phyloP scores from a whole-genome alignment of 352 stramenopile species.

The Globisporangium takayamanum region DNA sequence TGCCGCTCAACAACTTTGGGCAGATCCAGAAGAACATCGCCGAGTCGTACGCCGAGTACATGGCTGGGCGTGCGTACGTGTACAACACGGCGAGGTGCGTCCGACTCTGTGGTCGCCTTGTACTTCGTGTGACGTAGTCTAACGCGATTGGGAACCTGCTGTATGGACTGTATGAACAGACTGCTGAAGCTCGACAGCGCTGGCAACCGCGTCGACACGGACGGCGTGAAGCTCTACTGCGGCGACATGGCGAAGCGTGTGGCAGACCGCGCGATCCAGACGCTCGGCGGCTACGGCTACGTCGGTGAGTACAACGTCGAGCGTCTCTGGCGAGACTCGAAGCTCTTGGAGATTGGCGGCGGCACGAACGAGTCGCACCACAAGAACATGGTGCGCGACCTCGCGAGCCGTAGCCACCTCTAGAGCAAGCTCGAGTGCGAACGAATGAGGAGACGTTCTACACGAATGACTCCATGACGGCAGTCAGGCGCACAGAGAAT shows the following conservation, averaged over 20 bases:
- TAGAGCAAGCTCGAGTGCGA: conserved; percentile 17
- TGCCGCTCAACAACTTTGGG: conserved; percentile 85
- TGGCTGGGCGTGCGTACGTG: conserved; percentile 94
- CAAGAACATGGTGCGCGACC: conserved; percentile 96
- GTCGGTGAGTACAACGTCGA: conserved; percentile 99
- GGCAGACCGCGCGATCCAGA: conserved; percentile 96
- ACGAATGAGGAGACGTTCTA: no score
- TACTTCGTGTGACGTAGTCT: not conserved
- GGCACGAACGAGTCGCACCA: conserved; percentile 98
- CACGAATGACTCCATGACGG: no score
- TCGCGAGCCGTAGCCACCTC: conserved; percentile 32
- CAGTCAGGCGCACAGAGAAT: no score
- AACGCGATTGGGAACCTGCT: not conserved
- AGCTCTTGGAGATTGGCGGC: conserved; percentile 99
- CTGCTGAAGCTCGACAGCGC: conserved; percentile 91
- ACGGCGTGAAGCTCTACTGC: conserved; percentile 98
- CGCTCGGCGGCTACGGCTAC: conserved; percentile 98
- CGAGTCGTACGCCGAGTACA: conserved; percentile 98
- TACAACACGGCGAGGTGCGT: conserved; percentile 91
- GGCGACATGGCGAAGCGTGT: conserved; percentile 96
- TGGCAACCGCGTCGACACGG: conserved; percentile 96
- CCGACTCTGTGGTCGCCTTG: not conserved
- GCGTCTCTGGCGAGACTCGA: conserved; percentile 97
- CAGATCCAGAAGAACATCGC: conserved; percentile 97
- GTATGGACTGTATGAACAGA: conserved; percentile 26